These are phyloP conservation scores for Epichloe sibirici DNA, from an alignment of 2,329 filamentous ascomycete species.

Conservation along the genomic window DNA sequence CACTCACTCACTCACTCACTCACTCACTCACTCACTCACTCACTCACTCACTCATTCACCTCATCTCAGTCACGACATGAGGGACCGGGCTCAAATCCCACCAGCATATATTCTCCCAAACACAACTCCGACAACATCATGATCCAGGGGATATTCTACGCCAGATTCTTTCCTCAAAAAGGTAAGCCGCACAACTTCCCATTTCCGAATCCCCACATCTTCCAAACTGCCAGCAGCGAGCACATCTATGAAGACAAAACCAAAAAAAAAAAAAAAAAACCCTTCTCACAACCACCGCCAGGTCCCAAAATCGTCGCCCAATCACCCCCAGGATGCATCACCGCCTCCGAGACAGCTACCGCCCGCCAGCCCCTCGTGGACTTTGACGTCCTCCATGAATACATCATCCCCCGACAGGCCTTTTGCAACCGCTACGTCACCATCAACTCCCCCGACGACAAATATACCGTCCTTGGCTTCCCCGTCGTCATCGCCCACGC, in stretches of 20 bases:
- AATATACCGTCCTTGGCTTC: slow-evolving; percentile 72
- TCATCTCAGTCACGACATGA: not conserved
- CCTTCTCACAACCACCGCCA: not conserved
- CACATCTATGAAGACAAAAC: no score
- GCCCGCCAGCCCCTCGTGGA: slow-evolving; percentile 54
- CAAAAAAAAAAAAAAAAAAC: no score
- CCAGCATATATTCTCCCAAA: not conserved
- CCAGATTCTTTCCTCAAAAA: slow-evolving; percentile 54
- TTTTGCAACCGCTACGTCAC: slow-evolving; percentile 88
- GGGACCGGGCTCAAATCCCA: not conserved
- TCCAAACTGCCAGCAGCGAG: no score
- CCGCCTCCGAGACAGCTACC: slow-evolving; percentile 23
- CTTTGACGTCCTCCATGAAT: slow-evolving; percentile 78
- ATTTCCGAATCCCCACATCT: no score
- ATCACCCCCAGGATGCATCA: slow-evolving; percentile 50
- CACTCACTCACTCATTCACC: no score
- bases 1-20: no score
- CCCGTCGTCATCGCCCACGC: slow-evolving; percentile 77
- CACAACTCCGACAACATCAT: slow-evolving; percentile 23
- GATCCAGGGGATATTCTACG: slow-evolving; percentile 62
- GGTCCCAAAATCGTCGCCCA: slow-evolving; percentile 33
- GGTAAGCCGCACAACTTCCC: slow-evolving; percentile 25
- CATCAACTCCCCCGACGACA: slow-evolving; percentile 56
- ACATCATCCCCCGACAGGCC: slow-evolving; percentile 87
- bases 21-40: no score